Percentiles rank a stretch among this genome's conserved stretches.
Conservation (phyloP, 352 stramenopile genomes). For the Globisporangium takayamanum region DNA sequence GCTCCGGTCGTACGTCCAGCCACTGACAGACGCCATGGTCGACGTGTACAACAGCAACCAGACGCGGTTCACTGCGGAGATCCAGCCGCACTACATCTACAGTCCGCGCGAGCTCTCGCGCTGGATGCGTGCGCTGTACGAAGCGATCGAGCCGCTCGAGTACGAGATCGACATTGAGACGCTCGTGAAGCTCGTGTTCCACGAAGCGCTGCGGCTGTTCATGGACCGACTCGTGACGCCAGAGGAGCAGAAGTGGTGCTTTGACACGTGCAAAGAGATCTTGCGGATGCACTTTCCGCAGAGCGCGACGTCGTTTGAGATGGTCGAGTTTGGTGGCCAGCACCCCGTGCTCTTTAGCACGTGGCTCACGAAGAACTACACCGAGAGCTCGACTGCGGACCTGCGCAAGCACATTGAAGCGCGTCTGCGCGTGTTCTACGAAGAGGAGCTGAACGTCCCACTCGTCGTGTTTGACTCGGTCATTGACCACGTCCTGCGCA, state of each 20-base stretch:
- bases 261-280: conserved; percentile 80
- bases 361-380: conserved; percentile 98
- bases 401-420: conserved; percentile 96
- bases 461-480: conserved; percentile 99
- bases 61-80: conserved; percentile 90
- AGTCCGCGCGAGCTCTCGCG: conserved; percentile 97
- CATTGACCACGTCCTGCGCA: conserved; percentile 98
- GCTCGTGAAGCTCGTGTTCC: conserved; percentile 96
- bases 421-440: conserved; percentile 98
- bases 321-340: conserved; percentile 68
- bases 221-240: conserved; percentile 97
- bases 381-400: conserved; percentile 87
- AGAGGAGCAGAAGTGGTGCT: conserved; percentile 97
- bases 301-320: conserved; percentile 63
- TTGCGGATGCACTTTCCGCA: conserved; percentile 80
- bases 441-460: conserved; percentile 99
- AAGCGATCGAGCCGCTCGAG: conserved; percentile 95
- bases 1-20: conserved; percentile 94
- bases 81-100: conserved; percentile 99
- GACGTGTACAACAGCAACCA: conserved; percentile 98
- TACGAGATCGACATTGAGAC: conserved; percentile 94
- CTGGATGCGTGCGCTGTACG: conserved; percentile 99
- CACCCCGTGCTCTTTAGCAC: conserved; percentile 96
- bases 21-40: conserved; percentile 99
- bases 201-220: conserved; percentile 99